Percentiles rank a stretch among this genome's conserved stretches.
phyloP scores from a whole-genome alignment of 2,329 filamentous ascomycete genomes.

The Pyrenophora seminiperda region DNA sequence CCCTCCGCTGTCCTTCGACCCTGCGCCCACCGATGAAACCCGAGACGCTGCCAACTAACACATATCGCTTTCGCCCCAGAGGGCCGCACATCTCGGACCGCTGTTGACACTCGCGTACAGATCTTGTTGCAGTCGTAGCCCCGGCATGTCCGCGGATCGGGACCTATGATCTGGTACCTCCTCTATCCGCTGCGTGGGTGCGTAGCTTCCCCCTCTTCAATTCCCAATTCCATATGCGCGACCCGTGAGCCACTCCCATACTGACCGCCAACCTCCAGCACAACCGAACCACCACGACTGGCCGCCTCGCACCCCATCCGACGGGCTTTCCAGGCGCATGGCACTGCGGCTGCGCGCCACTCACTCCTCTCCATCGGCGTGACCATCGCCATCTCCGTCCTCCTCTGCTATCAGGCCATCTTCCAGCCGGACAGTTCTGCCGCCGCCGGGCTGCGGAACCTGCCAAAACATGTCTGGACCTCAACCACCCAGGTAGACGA shows the following conservation, averaged over 20 bases:
- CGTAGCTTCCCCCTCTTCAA: slow-evolving; percentile 35
- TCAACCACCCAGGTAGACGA: slow-evolving; percentile 68
- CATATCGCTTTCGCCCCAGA: slow-evolving; percentile 28
- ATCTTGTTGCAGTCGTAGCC: slow-evolving; percentile 8
- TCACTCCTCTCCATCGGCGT: slow-evolving; percentile 75
- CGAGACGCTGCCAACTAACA: slow-evolving; percentile 28
- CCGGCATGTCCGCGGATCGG: slow-evolving; percentile 33
- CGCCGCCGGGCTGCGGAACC: slow-evolving; percentile 70
- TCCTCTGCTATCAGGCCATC: slow-evolving; percentile 74
- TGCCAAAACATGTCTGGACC: slow-evolving; percentile 83
- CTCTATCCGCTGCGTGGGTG: slow-evolving; percentile 78
- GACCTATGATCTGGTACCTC: slow-evolving; percentile 73
- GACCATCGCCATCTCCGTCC: slow-evolving; percentile 71
- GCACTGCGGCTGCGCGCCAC: slow-evolving; percentile 71
- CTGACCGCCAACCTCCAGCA: slow-evolving; percentile 57
- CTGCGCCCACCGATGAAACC: slow-evolving; percentile 31
- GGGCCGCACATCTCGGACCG: slow-evolving; percentile 35
- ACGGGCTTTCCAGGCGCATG: slow-evolving; percentile 69
- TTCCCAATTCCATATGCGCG: slow-evolving; percentile 3
- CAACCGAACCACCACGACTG: slow-evolving; percentile 73
- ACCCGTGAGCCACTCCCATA: slow-evolving; percentile 3
- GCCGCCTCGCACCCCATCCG: slow-evolving; percentile 69
- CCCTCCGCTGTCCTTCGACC: slow-evolving; percentile 3
- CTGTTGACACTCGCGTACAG: slow-evolving; percentile 14
- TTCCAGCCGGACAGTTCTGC: slow-evolving; percentile 76